These are phyloP conservation scores for Russula sp. DNA, from an alignment of 768 basidiomycete species.

Conservation along the genomic window DNA sequence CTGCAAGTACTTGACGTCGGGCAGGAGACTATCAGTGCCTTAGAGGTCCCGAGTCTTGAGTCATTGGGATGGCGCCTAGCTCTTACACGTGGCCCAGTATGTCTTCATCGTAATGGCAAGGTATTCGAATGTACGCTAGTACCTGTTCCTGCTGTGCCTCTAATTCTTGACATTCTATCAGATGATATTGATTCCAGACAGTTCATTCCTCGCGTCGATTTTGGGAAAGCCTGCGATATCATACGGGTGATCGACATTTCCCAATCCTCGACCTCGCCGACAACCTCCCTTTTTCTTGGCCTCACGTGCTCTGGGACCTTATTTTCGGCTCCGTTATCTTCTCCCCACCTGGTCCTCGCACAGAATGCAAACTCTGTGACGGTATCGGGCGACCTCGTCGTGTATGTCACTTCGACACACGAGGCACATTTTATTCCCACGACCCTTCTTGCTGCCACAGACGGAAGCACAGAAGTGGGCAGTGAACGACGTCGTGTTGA, in stretches of 20 bases:
- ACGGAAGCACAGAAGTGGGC: slow-evolving; percentile 19
- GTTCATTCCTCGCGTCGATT: slow-evolving; percentile 14
- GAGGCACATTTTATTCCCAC: slow-evolving; percentile 73
- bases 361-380: slow-evolving; percentile 69
- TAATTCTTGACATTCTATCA: slow-evolving; percentile 5
- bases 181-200: slow-evolving; percentile 10
- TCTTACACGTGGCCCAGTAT: slow-evolving; percentile 19
- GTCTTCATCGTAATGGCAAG: slow-evolving; percentile 22
- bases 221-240: slow-evolving; percentile 22
- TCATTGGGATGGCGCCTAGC: slow-evolving; percentile 37
- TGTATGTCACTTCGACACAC: slow-evolving; percentile 83
- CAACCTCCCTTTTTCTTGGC: slow-evolving; percentile 17
- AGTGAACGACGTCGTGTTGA: slow-evolving; percentile 83
- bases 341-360: slow-evolving; percentile 39
- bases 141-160: background rate
- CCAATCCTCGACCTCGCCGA: background rate
- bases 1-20: slow-evolving; percentile 17
- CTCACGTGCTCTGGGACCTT: slow-evolving; percentile 23
- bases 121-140: slow-evolving; percentile 24
- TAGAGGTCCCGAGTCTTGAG: slow-evolving; percentile 10
- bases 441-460: slow-evolving; percentile 32
- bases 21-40: background rate
- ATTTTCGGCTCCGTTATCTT: slow-evolving; percentile 10
- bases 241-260: slow-evolving; percentile 9
- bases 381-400: slow-evolving; percentile 68